Evolutionary conservation across 73 alveolate genomes (phyloP).

Genomic region (Symbiodinium pilosum): DNA sequence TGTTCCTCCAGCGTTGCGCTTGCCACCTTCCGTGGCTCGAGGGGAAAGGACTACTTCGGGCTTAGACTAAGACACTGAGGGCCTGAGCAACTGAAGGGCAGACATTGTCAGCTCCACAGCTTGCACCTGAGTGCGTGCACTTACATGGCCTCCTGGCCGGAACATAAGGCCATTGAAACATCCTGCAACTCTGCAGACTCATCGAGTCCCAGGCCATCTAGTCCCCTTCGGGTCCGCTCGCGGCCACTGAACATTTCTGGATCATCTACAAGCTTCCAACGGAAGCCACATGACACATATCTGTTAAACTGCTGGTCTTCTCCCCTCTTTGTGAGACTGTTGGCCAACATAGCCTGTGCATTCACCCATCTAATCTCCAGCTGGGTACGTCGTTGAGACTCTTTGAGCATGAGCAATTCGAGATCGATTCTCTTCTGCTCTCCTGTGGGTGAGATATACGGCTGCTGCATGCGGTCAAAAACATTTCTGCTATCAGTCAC

Average conservation of each 20-base stretch:
- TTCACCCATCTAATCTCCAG: neutral
- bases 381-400: neutral
- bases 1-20: neutral
- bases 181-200: neutral
- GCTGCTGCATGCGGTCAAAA: neutral
- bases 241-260: slow-evolving; percentile 9
- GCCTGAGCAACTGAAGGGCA: neutral
- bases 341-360: slow-evolving; percentile 33
- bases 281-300: neutral
- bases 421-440: neutral
- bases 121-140: neutral
- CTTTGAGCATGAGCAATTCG: slow-evolving; percentile 3
- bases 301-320: slow-evolving; percentile 3
- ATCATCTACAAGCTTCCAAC: neutral
- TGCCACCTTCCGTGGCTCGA: neutral
- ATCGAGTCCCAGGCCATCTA: neutral
- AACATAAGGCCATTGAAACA: neutral
- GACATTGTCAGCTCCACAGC: neutral
- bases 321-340: neutral
- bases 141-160: neutral
- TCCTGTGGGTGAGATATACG: slow-evolving; percentile 1
- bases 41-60: neutral
- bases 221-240: neutral
- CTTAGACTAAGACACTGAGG: neutral
- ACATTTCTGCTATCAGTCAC: slow-evolving; percentile 18